A percentile compares a stretch with the other conserved stretches of the same genome.
phyloP scores from a whole-genome alignment of 2,329 filamentous ascomycete genomes.

The Diaporthe citriasiana region DNA sequence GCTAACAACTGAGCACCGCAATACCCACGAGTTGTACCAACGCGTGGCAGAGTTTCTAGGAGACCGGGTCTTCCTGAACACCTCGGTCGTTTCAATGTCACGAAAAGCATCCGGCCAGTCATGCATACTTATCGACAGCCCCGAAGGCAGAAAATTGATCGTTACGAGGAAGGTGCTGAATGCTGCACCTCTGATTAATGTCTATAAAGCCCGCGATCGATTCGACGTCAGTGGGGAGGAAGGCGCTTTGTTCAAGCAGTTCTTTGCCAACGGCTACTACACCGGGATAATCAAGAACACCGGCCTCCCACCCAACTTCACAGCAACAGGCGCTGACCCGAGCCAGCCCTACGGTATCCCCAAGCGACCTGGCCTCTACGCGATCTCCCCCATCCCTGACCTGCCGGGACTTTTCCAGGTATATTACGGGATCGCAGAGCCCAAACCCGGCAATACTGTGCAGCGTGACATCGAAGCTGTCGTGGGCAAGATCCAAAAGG shows the following conservation, averaged over 20 bases:
- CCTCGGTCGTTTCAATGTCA: neutral
- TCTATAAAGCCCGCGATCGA: neutral
- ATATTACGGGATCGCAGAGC: neutral
- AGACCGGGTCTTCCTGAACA: neutral
- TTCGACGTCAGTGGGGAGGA: neutral
- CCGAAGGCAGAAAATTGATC: neutral
- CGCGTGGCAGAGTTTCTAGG: neutral
- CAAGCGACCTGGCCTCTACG: neutral
- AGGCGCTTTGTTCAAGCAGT: neutral
- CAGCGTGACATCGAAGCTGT: neutral
- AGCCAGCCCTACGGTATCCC: neutral
- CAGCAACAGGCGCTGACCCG: neutral
- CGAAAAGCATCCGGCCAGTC: neutral
- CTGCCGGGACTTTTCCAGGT: neutral
- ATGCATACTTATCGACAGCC: neutral
- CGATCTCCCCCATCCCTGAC: neutral
- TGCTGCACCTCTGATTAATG: neutral
- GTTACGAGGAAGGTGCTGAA: neutral
- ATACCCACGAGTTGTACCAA: neutral
- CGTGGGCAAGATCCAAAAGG: neutral
- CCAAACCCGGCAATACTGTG: neutral
- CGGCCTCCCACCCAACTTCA: neutral
- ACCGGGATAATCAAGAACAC: conserved; percentile 1
- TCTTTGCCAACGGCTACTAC: neutral
- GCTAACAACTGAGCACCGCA: neutral